Percentiles rank a stretch among this genome's conserved stretches.
Evolutionary conservation across 768 basidiomycete genomes (phyloP).

Genomic region (Psilocybe tampanensis): DNA sequence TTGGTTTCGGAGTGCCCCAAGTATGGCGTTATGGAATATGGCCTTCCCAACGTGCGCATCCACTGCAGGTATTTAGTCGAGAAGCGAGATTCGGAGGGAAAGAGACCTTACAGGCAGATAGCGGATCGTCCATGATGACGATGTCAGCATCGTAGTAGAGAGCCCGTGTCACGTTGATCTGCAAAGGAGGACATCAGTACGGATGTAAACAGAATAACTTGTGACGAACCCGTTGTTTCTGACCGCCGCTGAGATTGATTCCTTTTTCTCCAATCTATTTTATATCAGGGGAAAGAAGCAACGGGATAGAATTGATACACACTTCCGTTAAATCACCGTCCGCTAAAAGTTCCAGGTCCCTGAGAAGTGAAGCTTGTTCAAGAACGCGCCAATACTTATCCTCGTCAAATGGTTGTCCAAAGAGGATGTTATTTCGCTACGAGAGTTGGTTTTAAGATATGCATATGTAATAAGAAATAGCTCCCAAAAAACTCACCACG

Average conservation of each 20-base stretch:
- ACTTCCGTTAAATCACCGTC: constrained; percentile 78
- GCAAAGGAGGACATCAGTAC: not conserved
- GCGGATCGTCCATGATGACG: constrained; percentile 63
- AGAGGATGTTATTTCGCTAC: constrained; percentile 67
- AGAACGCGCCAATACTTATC: constrained; percentile 67
- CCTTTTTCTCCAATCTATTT: constrained; percentile 72
- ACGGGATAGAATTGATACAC: constrained; percentile 8
- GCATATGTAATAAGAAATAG: not conserved
- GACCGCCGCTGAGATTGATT: constrained; percentile 69
- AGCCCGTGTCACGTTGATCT: constrained; percentile 73
- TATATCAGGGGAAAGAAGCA: not conserved
- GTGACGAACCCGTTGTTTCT: constrained; percentile 55
- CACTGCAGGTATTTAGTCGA: constrained; percentile 38
- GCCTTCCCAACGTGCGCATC: constrained; percentile 77
- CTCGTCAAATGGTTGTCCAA: constrained; percentile 66
- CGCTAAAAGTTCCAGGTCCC: constrained; percentile 65
- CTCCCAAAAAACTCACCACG: constrained; percentile 41
- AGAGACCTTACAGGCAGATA: constrained; percentile 53
- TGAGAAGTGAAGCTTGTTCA: constrained; percentile 56
- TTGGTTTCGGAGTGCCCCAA: constrained; percentile 35
- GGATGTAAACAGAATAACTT: not conserved
- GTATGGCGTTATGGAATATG: constrained; percentile 66
- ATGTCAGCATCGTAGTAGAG: constrained; percentile 68
- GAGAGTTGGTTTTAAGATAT: not conserved
- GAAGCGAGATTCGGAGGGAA: not conserved